A percentile compares a stretch with the other conserved stretches of the same genome.
Evolutionary conservation across 2,329 filamentous ascomycete species (phyloP).

Genomic region (Rugonectria rugulosa): DNA sequence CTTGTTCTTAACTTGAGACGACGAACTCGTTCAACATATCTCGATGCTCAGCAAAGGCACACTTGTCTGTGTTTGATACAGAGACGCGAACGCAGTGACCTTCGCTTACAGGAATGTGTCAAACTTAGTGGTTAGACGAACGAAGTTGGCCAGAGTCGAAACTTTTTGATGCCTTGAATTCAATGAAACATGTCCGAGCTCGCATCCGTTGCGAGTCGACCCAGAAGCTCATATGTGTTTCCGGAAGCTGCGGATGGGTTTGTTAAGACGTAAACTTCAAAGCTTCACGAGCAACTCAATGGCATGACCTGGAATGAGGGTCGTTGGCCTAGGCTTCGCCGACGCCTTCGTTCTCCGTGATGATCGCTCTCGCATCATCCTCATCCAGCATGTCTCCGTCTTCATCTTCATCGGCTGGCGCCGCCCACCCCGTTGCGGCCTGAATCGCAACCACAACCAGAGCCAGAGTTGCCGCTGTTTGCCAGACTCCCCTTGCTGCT

Average conservation of each 20-base stretch:
- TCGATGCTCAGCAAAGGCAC: neutral
- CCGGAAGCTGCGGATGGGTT: neutral
- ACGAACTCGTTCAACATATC: neutral
- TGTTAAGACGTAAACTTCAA: neutral
- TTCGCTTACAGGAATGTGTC: neutral
- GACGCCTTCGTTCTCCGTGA: slow-evolving; percentile 42
- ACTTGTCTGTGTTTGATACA: neutral
- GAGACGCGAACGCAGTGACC: neutral
- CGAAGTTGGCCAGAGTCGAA: neutral
- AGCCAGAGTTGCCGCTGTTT: slow-evolving; percentile 53
- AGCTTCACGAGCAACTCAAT: neutral
- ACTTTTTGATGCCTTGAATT: neutral
- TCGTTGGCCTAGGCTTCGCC: slow-evolving; percentile 37
- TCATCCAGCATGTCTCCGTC: slow-evolving; percentile 47
- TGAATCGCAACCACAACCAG: slow-evolving; percentile 56
- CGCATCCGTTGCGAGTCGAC: neutral
- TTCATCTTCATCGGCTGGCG: slow-evolving; percentile 60
- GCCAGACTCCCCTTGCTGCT: slow-evolving; percentile 56
- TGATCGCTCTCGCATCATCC: slow-evolving; percentile 32
- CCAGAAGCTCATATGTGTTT: neutral
- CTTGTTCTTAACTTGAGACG: neutral
- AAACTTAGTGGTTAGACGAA: neutral
- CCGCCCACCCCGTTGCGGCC: slow-evolving; percentile 60
- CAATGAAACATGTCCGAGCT: neutral
- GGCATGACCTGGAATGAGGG: no score